A percentile compares a stretch with the other conserved stretches of the same genome.
phyloP scores from a whole-genome alignment of 176 grass and related monocot genomes.

The Avena sativa region DNA sequence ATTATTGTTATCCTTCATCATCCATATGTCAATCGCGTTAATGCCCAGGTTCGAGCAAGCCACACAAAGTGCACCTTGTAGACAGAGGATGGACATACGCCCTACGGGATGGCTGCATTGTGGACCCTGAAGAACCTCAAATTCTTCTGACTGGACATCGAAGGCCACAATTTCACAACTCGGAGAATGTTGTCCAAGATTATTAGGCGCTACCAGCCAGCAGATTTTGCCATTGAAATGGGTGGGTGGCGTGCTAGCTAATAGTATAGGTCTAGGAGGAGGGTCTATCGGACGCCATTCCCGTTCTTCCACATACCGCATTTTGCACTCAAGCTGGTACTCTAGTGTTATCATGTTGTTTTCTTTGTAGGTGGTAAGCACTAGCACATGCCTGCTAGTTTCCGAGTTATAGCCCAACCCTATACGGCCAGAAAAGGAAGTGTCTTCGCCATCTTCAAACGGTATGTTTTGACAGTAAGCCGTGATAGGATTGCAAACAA shows the following conservation, averaged over 20 bases:
- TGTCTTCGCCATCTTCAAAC: not conserved
- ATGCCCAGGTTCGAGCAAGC: not conserved
- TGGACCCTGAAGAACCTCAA: conserved; percentile 2
- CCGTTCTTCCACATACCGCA: not conserved
- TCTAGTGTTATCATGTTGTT: not conserved
- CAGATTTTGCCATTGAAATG: not conserved
- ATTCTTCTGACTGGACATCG: not conserved
- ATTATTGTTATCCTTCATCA: not conserved
- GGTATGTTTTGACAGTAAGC: not conserved
- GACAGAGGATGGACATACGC: not conserved
- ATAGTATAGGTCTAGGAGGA: not conserved
- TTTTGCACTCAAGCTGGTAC: not conserved
- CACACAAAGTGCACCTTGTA: conserved; percentile 8
- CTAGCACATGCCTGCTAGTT: conserved; percentile 9
- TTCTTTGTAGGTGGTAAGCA: not conserved
- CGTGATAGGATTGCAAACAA: conserved; percentile 36
- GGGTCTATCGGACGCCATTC: not conserved
- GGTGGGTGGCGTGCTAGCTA: not conserved
- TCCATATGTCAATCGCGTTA: conserved; percentile 4
- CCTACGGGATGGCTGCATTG: not conserved
- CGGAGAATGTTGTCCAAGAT: not conserved
- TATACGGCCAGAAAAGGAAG: conserved; percentile 21
- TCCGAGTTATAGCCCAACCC: conserved; percentile 36
- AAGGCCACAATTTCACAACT: not conserved
- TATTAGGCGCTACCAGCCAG: not conserved